Base-by-base conservation (phyloP, 306 rosid genomes). In the Dalbergia cultrata region DNA sequence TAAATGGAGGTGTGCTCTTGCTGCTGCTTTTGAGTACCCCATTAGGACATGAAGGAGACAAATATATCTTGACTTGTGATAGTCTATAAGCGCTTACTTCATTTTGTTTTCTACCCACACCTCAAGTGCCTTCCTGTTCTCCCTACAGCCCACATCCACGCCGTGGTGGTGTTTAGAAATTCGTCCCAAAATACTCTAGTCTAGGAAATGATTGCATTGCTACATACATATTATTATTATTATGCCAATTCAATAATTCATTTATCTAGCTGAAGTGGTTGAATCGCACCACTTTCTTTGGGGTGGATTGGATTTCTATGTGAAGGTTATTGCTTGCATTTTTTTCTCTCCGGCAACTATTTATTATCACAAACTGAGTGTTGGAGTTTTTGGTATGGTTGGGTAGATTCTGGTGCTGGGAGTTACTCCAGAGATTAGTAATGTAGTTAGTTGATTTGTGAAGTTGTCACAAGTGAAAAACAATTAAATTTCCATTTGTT, bases 401-500 rank as follows among this genome's bases (percentile, higher is more conserved):
- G 41, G 57, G 74, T 17, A 13, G 58, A 64, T 68, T 47, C 22
- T 22, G 39, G 37, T 68, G 17, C 41, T 45, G 18, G 11, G 22
- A 68, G 39, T 68, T 68, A 19, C 47, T 21, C 21, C 14, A 34
- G 52, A 37, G 45, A 66, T 41, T 39, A 41, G 16, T 41, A 65
- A 35, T 16, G 43, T 64, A 5, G 43, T 52, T 18, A 18, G 65
- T 64, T 67, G 8, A 39, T 54, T 6, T 56, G 31, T 39, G 75
- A 39, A 44, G 44, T 77, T 67, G 47, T 67, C 59, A 67, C 44
- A 21, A 26, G 54, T 22, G 7, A 57, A n/a, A 58, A 43, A 14
- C 37, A 19, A 31, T 44, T 45, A 68, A 45, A 52, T 26, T 64
- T 68, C 68, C 57, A 43, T 17, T 26, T 57, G 61, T 63, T 64